phyloP scores from a whole-genome alignment of 768 basidiomycete genomes.

The Daedaleopsis nitida region DNA sequence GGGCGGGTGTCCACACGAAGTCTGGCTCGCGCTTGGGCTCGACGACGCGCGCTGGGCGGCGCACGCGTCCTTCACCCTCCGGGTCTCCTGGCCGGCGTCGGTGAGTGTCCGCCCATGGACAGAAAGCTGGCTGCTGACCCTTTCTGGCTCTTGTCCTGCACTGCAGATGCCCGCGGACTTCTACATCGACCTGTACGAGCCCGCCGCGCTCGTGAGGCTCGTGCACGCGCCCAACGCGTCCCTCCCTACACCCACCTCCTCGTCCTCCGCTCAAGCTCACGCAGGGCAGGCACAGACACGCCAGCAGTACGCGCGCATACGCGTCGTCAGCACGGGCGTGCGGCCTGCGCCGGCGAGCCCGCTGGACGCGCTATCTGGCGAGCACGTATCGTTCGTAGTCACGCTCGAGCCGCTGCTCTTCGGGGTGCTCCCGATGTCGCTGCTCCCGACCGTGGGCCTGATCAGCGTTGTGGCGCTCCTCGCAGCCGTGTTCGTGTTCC shows the following conservation, averaged over 20 bases:
- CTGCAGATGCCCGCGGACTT: slow-evolving; percentile 49
- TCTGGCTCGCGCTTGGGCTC: slow-evolving; percentile 34
- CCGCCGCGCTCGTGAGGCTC: slow-evolving; percentile 31
- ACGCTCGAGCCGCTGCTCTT: slow-evolving; percentile 60
- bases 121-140: no score
- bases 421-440: slow-evolving; percentile 59
- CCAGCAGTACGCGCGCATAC: slow-evolving; percentile 58
- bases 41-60: slow-evolving; percentile 29
- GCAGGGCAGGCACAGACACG: slow-evolving; percentile 30
- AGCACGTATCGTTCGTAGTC: slow-evolving; percentile 51
- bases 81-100: slow-evolving; percentile 39
- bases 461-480: slow-evolving; percentile 32
- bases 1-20: slow-evolving; percentile 28
- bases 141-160: no score
- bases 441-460: slow-evolving; percentile 38
- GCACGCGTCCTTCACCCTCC: slow-evolving; percentile 34
- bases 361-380: background rate
- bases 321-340: slow-evolving; percentile 54
- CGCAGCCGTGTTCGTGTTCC: slow-evolving; percentile 26
- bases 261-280: no score
- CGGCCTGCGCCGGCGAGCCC: slow-evolving; percentile 38
- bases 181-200: slow-evolving; percentile 40
- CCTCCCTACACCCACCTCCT: background rate
- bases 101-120: slow-evolving; percentile 25
- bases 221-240: slow-evolving; percentile 12